Evolutionary conservation across 2,329 filamentous ascomycete species (phyloP).

Genomic region (Raffaelea arxii): DNA sequence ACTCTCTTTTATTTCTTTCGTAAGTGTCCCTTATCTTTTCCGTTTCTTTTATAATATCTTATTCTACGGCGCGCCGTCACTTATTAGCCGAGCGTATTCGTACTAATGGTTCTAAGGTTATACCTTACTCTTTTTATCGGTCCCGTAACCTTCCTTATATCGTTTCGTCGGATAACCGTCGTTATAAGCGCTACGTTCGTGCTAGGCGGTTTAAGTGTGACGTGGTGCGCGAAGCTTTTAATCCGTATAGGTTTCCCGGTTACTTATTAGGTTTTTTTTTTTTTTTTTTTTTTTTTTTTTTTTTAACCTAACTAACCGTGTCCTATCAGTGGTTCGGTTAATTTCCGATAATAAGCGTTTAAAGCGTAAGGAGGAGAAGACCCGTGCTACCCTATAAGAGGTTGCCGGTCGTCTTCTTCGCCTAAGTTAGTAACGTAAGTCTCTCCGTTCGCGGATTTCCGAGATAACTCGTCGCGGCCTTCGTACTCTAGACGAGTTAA

Average conservation of each 20-base stretch:
- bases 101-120: background rate
- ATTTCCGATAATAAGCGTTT: background rate
- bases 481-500: background rate
- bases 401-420: background rate
- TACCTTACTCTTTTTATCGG: background rate
- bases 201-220: background rate
- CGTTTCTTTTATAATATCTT: background rate
- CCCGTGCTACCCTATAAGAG: too few species aligned
- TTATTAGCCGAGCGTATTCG: background rate
- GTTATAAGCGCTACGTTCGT: too few species aligned
- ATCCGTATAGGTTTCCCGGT: background rate
- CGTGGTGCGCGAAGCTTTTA: background rate
- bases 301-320: too few species aligned
- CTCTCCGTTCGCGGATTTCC: background rate
- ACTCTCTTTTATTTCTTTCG: background rate
- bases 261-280: background rate
- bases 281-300: background rate
- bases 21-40: too few species aligned
- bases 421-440: background rate
- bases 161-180: background rate
- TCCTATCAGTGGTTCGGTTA: background rate
- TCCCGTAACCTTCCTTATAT: background rate
- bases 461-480: background rate
- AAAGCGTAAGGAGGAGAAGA: background rate
- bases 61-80: background rate